Evolutionary conservation across 164 flowering plant genomes (phyloP), one percentile per base, ranked within the genome.

Genomic region (Platanus orientalis): DNA sequence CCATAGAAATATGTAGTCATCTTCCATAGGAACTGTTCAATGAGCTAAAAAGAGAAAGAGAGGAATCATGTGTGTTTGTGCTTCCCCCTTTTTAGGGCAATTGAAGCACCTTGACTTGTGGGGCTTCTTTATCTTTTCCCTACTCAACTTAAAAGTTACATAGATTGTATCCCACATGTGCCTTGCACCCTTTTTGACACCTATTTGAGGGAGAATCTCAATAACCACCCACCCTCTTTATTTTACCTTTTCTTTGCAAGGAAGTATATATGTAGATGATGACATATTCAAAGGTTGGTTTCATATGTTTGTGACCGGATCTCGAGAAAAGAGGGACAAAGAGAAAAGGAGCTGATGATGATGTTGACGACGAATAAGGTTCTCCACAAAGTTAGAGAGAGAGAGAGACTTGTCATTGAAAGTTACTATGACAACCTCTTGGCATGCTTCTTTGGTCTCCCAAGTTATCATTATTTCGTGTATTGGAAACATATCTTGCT

Each of bases 401-500:
- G 44, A 27, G 44, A 25, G 52, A n/a, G 32, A 3, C 14, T n/a
- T 19, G 25, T n/a, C 30, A n/a, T n/a, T n/a, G n/a, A n/a, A n/a
- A n/a, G n/a, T n/a, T 62, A 62, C 51, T 66, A 71, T 72, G 71
- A 66, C 70, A 63, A 70, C 24, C 58, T 57, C 54, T 50, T 61
- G 58, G 36, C 68, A 54, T 60, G 71, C 58, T 73, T 61, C 62
- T n/a, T 49, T 63, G 67, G 69, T 61, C 72, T 45, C 66, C 44
- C 39, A 32, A 32, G 47, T 63, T 20, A 70, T 72, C 69, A 67
- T 75, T 70, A 67, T 78, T 70, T 64, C 77, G 54, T 72, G 79
- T 72, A 75, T 75, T 75, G 81, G 77, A 75, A 70, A 75, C 78
- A 78, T 78, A 68, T 75, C 79, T 73, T 72, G 64, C 78, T 66